Conservation (phyloP, 768 basidiomycete genomes). For the Boletellus ananas region DNA sequence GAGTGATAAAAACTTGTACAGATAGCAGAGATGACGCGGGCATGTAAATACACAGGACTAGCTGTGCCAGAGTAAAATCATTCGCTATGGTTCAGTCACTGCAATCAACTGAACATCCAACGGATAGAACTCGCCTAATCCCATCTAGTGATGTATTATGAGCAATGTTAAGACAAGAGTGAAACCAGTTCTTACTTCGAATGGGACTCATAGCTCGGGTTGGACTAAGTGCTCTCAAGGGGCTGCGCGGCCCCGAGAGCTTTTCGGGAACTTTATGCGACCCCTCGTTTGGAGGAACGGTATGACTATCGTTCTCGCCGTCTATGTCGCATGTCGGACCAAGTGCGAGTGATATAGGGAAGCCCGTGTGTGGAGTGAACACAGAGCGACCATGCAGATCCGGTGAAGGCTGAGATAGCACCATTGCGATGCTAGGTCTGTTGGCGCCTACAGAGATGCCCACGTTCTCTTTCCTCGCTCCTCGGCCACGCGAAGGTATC, state of each 20-base stretch:
- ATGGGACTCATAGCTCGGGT: constrained; percentile 28
- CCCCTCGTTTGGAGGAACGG: constrained; percentile 1
- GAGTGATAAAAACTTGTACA: background rate
- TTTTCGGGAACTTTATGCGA: background rate
- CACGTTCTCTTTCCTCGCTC: constrained; percentile 9
- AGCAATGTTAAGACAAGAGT: background rate
- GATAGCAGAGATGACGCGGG: background rate
- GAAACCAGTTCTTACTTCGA: constrained; percentile 11
- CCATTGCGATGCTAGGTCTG: constrained; percentile 17
- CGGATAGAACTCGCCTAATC: constrained; percentile 26
- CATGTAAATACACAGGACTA: background rate
- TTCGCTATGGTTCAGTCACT: constrained; percentile 9
- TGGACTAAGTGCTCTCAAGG: constrained; percentile 30
- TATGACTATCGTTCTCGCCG: background rate
- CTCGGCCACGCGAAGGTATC: constrained; percentile 19
- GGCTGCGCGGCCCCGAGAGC: constrained; percentile 8
- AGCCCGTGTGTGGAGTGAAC: constrained; percentile 6
- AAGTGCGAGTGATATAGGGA: background rate
- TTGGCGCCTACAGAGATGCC: background rate
- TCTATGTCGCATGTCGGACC: background rate
- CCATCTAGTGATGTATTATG: constrained; percentile 20
- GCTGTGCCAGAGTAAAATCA: background rate
- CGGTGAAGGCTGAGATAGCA: constrained; percentile 26
- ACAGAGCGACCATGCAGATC: background rate
- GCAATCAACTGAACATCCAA: constrained; percentile 10